phyloP scores from a whole-genome alignment of 2,329 filamentous ascomycete genomes.

The Pyrenophora teres region DNA sequence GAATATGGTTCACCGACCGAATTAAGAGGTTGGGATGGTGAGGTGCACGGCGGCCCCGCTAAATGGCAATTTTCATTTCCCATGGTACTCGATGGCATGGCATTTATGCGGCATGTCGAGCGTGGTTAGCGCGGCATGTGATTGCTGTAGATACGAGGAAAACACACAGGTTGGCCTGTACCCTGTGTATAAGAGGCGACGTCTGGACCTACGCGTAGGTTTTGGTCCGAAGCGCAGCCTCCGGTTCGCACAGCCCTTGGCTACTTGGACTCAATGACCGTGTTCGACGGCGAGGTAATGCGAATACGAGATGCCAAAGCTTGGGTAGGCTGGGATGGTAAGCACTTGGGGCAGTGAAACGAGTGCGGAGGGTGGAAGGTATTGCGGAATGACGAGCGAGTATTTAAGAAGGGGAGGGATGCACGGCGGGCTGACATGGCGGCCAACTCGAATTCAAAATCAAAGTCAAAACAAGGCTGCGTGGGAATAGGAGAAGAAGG shows the following conservation, averaged over 20 bases:
- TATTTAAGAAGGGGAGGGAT: no score
- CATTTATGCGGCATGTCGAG: slow-evolving; percentile 1
- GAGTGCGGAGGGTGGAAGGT: not conserved
- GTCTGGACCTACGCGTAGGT: not conserved
- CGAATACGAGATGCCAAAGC: slow-evolving; percentile 7
- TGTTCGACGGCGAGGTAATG: not conserved
- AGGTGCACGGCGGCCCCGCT: not conserved
- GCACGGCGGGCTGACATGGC: not conserved
- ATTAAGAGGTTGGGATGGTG: not conserved
- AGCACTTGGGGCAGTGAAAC: not conserved
- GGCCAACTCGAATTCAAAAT: no score
- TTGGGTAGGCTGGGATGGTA: not conserved
- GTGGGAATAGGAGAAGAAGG: not conserved
- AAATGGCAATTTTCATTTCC: slow-evolving; percentile 12
- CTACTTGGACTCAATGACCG: not conserved
- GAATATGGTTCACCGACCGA: slow-evolving; percentile 7
- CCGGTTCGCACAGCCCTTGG: not conserved
- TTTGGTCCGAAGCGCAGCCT: not conserved
- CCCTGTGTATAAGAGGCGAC: slow-evolving; percentile 1
- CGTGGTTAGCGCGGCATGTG: slow-evolving; percentile 1
- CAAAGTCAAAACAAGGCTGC: not conserved
- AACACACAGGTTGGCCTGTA: not conserved
- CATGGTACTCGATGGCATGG: slow-evolving; percentile 6
- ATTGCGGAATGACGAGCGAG: no score
- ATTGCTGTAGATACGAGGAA: slow-evolving; percentile 3